A percentile compares a stretch with the other conserved stretches of the same genome.
These are phyloP conservation scores for Zoysia japonica DNA, from an alignment of 176 grass and related monocot genomes.

Conservation along the genomic window DNA sequence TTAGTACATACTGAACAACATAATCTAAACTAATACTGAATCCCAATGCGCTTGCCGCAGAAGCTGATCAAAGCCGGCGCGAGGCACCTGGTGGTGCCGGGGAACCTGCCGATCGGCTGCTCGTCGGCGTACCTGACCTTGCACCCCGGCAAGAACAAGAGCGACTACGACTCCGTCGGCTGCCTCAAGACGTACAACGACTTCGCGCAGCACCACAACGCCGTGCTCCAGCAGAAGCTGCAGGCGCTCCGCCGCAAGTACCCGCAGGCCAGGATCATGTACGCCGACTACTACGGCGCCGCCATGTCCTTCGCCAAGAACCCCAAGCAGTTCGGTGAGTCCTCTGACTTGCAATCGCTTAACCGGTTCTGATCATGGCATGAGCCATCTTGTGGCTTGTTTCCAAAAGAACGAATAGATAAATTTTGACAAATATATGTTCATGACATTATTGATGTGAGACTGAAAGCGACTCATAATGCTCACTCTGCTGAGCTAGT, in stretches of 20 bases:
- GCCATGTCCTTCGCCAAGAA: constrained; percentile 70
- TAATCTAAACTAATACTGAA: neutral
- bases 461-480: constrained; percentile 14
- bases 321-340: constrained; percentile 83
- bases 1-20: too few species aligned
- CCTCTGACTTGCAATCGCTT: neutral
- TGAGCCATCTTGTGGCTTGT: neutral
- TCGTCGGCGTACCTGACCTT: constrained; percentile 79
- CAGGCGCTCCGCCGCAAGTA: constrained; percentile 56
- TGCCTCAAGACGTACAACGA: constrained; percentile 75
- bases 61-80: constrained; percentile 70
- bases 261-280: constrained; percentile 61
- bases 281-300: constrained; percentile 87
- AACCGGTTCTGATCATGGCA: too few species aligned
- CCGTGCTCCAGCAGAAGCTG: constrained; percentile 60
- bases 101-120: constrained; percentile 82
- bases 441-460: constrained; percentile 18
- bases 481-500: neutral
- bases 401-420: neutral
- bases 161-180: constrained; percentile 62
- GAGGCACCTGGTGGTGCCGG: constrained; percentile 80
- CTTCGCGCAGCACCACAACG: constrained; percentile 81
- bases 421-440: constrained; percentile 10
- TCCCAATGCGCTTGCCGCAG: constrained; percentile 25
- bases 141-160: constrained; percentile 47